Percentiles rank a stretch among this genome's conserved stretches.
These are phyloP conservation scores for Lipomyces sp. DNA, from an alignment of 805 yeast species.

Conservation along the genomic window DNA sequence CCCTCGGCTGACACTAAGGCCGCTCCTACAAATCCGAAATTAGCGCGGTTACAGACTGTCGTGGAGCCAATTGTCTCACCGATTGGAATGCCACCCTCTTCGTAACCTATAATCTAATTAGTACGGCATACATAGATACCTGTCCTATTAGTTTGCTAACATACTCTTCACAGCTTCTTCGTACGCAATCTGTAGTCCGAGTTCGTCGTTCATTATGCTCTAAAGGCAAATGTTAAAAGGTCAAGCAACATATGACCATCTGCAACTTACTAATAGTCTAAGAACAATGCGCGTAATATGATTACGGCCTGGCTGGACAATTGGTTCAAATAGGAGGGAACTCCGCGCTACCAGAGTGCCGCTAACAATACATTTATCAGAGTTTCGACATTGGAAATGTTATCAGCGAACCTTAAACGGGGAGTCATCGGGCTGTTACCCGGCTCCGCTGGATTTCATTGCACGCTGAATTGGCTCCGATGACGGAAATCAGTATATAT, in stretches of 20 bases:
- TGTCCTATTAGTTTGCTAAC: background rate
- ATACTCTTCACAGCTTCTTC: conserved; percentile 37
- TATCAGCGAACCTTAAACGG: background rate
- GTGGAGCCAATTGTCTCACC: conserved; percentile 44
- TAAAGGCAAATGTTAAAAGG: background rate
- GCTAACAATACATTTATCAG: background rate
- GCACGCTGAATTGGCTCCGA: background rate
- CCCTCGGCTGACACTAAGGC: conserved; percentile 77
- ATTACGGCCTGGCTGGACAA: too few species aligned
- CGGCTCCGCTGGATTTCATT: background rate
- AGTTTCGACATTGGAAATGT: background rate
- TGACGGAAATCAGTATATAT: too few species aligned
- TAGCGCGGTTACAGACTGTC: background rate
- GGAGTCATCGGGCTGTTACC: background rate
- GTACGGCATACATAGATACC: background rate
- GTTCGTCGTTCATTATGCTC: conserved; percentile 33
- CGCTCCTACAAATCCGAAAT: conserved; percentile 55
- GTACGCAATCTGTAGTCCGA: conserved; percentile 33
- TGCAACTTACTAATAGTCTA: background rate
- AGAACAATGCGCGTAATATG: background rate
- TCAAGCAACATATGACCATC: background rate
- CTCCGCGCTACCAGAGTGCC: background rate
- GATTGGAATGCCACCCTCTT: conserved; percentile 91
- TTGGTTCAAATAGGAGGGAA: too few species aligned
- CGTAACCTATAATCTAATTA: conserved; percentile 52